Evolutionary conservation across 352 stramenopile genomes (phyloP), one percentile per base, ranked within the genome.

Genomic region (Phytophthora citrophthora): DNA sequence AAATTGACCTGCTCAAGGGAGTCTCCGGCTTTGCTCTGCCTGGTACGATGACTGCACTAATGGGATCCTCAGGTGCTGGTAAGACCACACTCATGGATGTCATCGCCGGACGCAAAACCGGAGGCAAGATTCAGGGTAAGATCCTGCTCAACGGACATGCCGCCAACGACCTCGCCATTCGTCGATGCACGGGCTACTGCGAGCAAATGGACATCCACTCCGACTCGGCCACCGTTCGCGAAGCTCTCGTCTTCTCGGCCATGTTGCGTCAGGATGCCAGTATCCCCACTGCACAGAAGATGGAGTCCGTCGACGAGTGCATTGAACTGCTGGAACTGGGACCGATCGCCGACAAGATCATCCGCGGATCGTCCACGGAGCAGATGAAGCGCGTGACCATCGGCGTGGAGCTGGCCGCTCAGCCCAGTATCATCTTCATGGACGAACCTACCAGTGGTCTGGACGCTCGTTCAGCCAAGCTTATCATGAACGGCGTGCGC

Each of bases 231-330:
- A 97, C 91, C 1, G 81, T 93, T 5, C 77, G 89, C 23, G 93
- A 98, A 54, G 83, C 89, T 9, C 86, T 98, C 32, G 54, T 69
- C 8, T 98, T 98, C 61, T 91, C 79, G 34, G 89, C 93, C 5
- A 83, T 86, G 44, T 58, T 98, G 23, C 72, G 90, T 38, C 68
- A 77, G 16, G 70, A 70, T 12, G 56, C 61, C 38, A 70, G 54
- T 29, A 51, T 80, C 12, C 56, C 72, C 5, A 67, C 61, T 0
- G 54, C 46, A 5, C 55, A 77, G 36, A 80, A 80, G 61, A 61
- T 73, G 41, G 72, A 64, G 24, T 71, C 64, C 2, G 71, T 76
- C 1, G 29, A 76, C 5, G 68, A 79, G 20, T 74, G 67, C 23
- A 64, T 79, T 36, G 55, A 68, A 11, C 39, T 79, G 32, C 41